Percentiles rank a stretch among this genome's conserved stretches.
Conservation (phyloP, 441 rosid species). For the Erodium texanum region DNA sequence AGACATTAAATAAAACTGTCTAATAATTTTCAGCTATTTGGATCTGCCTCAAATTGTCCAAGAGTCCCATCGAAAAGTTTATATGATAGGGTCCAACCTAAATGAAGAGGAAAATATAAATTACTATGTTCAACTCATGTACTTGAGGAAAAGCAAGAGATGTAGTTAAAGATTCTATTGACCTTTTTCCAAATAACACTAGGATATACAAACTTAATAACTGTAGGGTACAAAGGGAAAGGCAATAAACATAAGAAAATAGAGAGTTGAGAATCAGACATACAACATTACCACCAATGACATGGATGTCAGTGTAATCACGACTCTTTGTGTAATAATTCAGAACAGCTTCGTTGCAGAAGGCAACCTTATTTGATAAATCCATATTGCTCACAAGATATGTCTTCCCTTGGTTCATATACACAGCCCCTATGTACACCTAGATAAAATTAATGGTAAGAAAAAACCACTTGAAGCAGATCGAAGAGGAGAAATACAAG, state of each 20-base stretch:
- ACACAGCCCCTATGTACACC: conserved; percentile 84
- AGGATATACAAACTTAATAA: conserved; percentile 4
- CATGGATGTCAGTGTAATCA: conserved; percentile 69
- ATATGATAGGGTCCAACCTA: background rate
- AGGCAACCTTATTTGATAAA: conserved; percentile 55
- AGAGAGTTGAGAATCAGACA: conserved; percentile 21
- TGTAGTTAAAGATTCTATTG: background rate
- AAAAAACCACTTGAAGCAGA: background rate
- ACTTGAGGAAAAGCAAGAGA: background rate
- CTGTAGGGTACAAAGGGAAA: background rate
- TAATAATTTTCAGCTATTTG: background rate
- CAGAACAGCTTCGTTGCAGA: conserved; percentile 53
- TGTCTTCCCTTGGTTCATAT: conserved; percentile 80
- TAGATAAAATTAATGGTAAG: conserved; percentile 17
- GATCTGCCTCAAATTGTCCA: background rate
- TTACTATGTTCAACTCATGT: background rate
- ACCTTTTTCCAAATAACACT: background rate
- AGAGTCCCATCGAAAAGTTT: no score
- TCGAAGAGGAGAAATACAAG: background rate
- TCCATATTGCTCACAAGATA: conserved; percentile 68
- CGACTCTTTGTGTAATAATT: conserved; percentile 76
- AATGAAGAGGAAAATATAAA: background rate
- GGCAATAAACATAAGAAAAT: conserved; percentile 6
- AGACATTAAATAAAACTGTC: background rate
- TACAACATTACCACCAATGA: conserved; percentile 69